phyloP scores from a whole-genome alignment of 2,329 filamentous ascomycete species.

The Gnomoniopsis smithogilvyi region DNA sequence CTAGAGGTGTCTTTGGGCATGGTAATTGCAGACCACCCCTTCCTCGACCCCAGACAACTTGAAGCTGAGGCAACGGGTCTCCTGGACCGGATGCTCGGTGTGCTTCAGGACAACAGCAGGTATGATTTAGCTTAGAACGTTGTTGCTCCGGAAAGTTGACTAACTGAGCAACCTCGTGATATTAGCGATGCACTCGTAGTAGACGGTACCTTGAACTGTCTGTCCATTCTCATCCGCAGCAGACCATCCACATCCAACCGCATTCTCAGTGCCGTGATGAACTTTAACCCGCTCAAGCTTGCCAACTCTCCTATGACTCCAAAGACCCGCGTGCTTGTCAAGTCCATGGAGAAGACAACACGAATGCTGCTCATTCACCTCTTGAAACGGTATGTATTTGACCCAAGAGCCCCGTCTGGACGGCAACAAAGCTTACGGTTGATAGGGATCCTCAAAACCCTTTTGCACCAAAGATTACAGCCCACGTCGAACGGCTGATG shows the following conservation, averaged over 20 bases:
- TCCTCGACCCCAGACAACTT: constrained; percentile 75
- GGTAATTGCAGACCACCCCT: constrained; percentile 76
- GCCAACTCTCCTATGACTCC: constrained; percentile 75
- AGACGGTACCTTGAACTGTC: constrained; percentile 85
- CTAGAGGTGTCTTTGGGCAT: constrained; percentile 84
- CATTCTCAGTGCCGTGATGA: constrained; percentile 80
- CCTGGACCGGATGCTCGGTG: constrained; percentile 79
- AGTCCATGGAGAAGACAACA: constrained; percentile 93
- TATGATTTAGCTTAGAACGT: constrained; percentile 38
- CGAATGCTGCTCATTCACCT: constrained; percentile 81
- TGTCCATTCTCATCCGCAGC: constrained; percentile 78
- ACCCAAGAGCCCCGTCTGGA: constrained; percentile 13
- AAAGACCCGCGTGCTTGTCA: constrained; percentile 76
- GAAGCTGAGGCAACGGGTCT: constrained; percentile 92
- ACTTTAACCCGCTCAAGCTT: constrained; percentile 86
- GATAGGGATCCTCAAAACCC: constrained; percentile 76
- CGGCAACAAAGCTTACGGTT: constrained; percentile 18
- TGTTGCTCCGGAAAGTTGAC: constrained; percentile 12
- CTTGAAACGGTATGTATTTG: constrained; percentile 62
- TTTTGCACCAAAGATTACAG: constrained; percentile 73
- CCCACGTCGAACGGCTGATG: constrained; percentile 79
- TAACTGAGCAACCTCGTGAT: constrained; percentile 22
- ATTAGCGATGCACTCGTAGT: constrained; percentile 82
- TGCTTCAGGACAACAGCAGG: constrained; percentile 84
- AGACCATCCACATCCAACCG: constrained; percentile 79